Conservation (phyloP, 495 filamentous ascomycete genomes). For the Talaromyces thailandensis region DNA sequence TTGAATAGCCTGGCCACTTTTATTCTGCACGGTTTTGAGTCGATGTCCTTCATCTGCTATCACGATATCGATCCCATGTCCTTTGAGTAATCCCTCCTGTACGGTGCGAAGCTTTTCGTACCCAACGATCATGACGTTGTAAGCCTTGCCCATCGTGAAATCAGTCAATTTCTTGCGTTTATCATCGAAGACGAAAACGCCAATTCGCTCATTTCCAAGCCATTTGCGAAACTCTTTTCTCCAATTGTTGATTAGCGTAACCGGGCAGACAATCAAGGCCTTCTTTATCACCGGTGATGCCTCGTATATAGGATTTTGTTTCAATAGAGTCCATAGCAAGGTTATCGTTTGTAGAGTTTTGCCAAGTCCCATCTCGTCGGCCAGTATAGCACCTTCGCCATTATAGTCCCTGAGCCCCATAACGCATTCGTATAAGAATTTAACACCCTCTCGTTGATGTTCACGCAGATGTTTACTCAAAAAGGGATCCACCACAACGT, state of each 20-base stretch:
- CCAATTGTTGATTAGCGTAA: constrained; percentile 75
- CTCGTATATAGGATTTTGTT: constrained; percentile 66
- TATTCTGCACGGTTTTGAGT: constrained; percentile 75
- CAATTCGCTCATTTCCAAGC: constrained; percentile 69
- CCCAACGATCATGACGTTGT: constrained; percentile 74
- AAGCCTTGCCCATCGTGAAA: constrained; percentile 68
- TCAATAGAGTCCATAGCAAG: constrained; percentile 70
- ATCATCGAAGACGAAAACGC: constrained; percentile 64
- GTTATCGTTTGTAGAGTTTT: constrained; percentile 77
- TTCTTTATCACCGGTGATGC: constrained; percentile 60
- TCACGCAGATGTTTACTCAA: constrained; percentile 56
- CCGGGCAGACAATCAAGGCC: constrained; percentile 73
- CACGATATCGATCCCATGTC: constrained; percentile 62
- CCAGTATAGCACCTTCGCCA: constrained; percentile 68
- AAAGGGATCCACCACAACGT: constrained; percentile 73
- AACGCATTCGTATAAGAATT: constrained; percentile 76
- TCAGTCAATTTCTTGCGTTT: constrained; percentile 59
- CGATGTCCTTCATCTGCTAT: constrained; percentile 77
- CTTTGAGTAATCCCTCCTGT: constrained; percentile 56
- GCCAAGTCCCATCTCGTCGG: constrained; percentile 77
- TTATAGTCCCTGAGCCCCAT: constrained; percentile 69
- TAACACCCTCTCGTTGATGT: constrained; percentile 70
- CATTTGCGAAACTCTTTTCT: constrained; percentile 72
- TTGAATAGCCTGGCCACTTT: constrained; percentile 66
- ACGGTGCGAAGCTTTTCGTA: constrained; percentile 71